These are phyloP conservation scores for Adansonia digitata DNA, from an alignment of 345 rosid species.

Conservation along the genomic window DNA sequence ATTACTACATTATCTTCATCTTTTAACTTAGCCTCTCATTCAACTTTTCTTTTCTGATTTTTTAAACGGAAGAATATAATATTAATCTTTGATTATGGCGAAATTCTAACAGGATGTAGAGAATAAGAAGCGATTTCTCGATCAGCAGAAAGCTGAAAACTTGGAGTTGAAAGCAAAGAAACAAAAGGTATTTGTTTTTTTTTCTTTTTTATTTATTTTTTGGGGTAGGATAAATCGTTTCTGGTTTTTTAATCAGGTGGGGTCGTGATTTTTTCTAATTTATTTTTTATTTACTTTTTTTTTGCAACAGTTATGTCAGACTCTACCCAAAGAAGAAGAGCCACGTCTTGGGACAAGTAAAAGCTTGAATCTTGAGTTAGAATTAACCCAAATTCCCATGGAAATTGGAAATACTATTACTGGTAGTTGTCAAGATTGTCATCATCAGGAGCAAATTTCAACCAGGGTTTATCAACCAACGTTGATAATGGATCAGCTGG, in stretches of 20 bases:
- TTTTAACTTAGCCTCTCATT: neutral
- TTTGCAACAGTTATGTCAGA: neutral
- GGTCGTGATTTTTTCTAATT: neutral
- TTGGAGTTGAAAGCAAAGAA: constrained; percentile 20
- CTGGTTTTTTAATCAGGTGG: neutral
- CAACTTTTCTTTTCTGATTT: neutral
- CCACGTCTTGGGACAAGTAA: neutral
- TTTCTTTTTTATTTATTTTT: too few species aligned
- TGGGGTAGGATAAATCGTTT: too few species aligned
- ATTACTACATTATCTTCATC: constrained; percentile 3
- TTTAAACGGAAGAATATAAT: too few species aligned
- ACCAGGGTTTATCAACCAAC: neutral
- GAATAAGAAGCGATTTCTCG: neutral
- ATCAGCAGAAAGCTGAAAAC: constrained; percentile 16
- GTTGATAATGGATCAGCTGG: constrained; percentile 1
- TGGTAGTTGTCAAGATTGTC: neutral
- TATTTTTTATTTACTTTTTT: too few species aligned
- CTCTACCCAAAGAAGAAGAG: too few species aligned
- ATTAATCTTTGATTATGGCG: neutral
- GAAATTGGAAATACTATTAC: neutral
- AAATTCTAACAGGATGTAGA: constrained; percentile 28
- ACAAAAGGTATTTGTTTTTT: constrained; percentile 21
- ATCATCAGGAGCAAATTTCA: neutral
- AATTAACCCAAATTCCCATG: neutral
- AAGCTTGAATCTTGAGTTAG: neutral